These are phyloP conservation scores for Wickerhamomyces sp. DNA, from an alignment of 1,139 yeast genomes.

Conservation along the genomic window DNA sequence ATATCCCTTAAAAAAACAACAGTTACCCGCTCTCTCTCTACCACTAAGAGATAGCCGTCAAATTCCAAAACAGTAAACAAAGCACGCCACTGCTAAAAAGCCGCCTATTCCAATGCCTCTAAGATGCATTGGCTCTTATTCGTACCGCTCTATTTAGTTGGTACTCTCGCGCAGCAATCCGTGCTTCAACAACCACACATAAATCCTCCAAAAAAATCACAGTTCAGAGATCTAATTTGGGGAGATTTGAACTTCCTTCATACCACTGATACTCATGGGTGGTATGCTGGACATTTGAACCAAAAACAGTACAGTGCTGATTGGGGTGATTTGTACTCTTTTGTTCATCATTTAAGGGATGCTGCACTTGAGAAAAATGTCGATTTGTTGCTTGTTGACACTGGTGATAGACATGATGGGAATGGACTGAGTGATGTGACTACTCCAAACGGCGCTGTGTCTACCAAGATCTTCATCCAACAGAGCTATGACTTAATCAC, in stretches of 20 bases:
- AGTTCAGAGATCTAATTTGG: conserved; percentile 46
- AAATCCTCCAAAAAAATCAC: conserved; percentile 18
- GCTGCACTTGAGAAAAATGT: conserved; percentile 41
- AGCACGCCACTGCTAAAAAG: no score
- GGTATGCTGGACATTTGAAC: conserved; percentile 84
- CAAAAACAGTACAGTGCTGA: conserved; percentile 75
- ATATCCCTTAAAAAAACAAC: neutral
- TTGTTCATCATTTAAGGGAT: conserved; percentile 42
- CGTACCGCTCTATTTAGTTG: no score
- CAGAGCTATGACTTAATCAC: conserved; percentile 77
- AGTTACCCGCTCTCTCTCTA: neutral
- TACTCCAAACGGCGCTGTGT: conserved; percentile 57
- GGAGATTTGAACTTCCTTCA: conserved; percentile 79
- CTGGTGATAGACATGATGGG: conserved; percentile 95
- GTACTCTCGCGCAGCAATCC: conserved; percentile 2
- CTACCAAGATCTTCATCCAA: conserved; percentile 58
- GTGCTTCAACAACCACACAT: conserved; percentile 23
- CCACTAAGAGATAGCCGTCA: no score
- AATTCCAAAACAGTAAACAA: no score
- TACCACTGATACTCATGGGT: conserved; percentile 95
- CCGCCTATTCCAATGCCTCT: no score
- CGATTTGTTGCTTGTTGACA: conserved; percentile 73
- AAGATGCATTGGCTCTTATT: no score
- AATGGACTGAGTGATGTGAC: conserved; percentile 82
- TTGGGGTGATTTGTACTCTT: conserved; percentile 90